Evolutionary conservation across 1,284 basidiomycete genomes (phyloP).

Genomic region (Phylloboletellus chloephorus): DNA sequence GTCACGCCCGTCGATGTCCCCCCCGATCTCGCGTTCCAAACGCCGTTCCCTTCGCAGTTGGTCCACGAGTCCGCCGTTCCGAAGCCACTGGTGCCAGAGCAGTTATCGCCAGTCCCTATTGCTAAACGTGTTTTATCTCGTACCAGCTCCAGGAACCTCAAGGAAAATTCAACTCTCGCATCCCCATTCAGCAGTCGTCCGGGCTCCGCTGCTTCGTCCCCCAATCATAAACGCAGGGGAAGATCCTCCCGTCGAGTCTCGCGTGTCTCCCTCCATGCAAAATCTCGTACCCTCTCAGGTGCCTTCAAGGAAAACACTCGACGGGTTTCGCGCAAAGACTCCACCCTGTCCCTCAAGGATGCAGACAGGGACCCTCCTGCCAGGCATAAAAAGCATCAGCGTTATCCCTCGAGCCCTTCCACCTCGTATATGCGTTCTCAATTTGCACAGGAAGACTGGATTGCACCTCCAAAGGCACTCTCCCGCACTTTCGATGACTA

Average conservation of each 20-base stretch:
- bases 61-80: conserved; percentile 6
- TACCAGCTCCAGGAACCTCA: conserved; percentile 41
- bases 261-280: conserved; percentile 15
- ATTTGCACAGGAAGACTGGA: conserved; percentile 12
- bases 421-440: conserved; percentile 28
- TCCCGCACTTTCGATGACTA: not conserved
- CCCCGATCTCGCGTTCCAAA: conserved; percentile 14
- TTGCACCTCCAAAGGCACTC: conserved; percentile 7
- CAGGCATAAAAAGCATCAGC: conserved; percentile 16
- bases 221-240: conserved; percentile 21
- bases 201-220: conserved; percentile 40
- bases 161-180: conserved; percentile 41
- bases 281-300: conserved; percentile 24
- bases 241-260: conserved; percentile 9
- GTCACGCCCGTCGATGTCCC: not conserved
- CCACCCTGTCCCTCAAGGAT: conserved; percentile 19
- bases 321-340: conserved; percentile 17
- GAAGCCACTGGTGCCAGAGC: conserved; percentile 20
- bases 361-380: not conserved
- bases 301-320: conserved; percentile 17
- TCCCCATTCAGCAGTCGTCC: conserved; percentile 39
- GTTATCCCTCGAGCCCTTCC: conserved; percentile 21
- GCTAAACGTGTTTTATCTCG: conserved; percentile 42
- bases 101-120: conserved; percentile 40
- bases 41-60: conserved; percentile 18